A percentile compares a stretch with the other conserved stretches of the same genome.
phyloP scores from a whole-genome alignment of 352 stramenopile species.

The Globisporangium parvum region DNA sequence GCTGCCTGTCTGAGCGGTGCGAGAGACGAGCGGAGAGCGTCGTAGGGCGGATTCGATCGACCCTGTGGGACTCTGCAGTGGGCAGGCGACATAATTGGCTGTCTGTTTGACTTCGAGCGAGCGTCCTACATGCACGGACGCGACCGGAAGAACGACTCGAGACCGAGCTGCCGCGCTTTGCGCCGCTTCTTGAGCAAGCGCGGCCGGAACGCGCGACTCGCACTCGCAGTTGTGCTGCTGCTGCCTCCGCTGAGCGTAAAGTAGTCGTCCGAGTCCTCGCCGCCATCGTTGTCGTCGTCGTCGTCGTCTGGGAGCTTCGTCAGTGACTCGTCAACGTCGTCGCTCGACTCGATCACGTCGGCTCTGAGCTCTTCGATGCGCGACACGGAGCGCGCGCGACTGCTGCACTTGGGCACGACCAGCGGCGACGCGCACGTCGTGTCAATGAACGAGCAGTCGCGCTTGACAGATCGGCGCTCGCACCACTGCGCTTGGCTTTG shows the following conservation, averaged over 20 bases:
- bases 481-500: conserved; percentile 3
- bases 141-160: conserved; percentile 11
- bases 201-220: conserved; percentile 6
- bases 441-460: conserved; percentile 17
- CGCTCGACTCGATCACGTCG: conserved; percentile 11
- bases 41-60: too few relatives aligned
- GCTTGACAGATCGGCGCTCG: conserved; percentile 18
- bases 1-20: background rate
- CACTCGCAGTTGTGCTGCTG: background rate
- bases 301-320: background rate
- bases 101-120: background rate
- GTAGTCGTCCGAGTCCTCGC: background rate
- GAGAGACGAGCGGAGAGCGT: background rate
- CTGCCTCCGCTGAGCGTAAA: background rate
- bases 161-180: conserved; percentile 10
- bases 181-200: conserved; percentile 13
- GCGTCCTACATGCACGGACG: conserved; percentile 8
- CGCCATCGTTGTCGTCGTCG: background rate
- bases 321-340: conserved; percentile 1
- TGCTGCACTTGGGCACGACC: conserved; percentile 1
- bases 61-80: too few relatives aligned
- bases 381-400: background rate
- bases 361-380: conserved; percentile 14
- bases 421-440: background rate
- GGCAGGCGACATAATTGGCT: too few relatives aligned